phyloP scores from a whole-genome alignment of 2,329 filamentous ascomycete species.

The Trichoderma oligosporum region DNA sequence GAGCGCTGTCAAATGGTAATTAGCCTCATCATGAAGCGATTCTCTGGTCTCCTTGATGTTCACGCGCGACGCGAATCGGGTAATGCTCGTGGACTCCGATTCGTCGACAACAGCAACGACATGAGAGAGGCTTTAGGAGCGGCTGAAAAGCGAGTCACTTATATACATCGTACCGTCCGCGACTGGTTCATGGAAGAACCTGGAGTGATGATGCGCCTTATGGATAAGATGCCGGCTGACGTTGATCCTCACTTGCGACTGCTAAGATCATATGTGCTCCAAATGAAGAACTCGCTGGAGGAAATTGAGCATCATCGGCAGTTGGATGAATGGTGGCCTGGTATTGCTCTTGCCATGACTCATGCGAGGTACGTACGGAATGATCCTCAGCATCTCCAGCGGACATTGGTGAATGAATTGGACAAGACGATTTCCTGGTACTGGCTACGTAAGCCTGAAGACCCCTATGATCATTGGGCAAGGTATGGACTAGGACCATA shows the following conservation, averaged over 20 bases:
- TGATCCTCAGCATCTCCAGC: constrained; percentile 22
- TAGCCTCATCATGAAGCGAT: constrained; percentile 21
- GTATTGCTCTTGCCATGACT: constrained; percentile 36
- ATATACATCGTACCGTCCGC: constrained; percentile 35
- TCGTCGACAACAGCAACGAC: constrained; percentile 8
- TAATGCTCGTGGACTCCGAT: constrained; percentile 21
- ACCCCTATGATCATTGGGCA: constrained; percentile 35
- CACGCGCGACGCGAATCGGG: constrained; percentile 22
- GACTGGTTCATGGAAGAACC: constrained; percentile 31
- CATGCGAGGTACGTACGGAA: constrained; percentile 31
- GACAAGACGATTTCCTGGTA: constrained; percentile 31
- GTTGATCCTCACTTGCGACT: constrained; percentile 34
- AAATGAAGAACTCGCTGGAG: constrained; percentile 33
- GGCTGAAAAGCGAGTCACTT: constrained; percentile 28
- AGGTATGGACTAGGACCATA: constrained; percentile 32
- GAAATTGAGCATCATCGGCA: constrained; percentile 36
- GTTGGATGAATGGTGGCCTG: constrained; percentile 39
- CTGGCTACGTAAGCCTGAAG: constrained; percentile 28
- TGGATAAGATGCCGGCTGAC: background rate
- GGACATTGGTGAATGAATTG: constrained; percentile 28
- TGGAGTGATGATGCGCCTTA: constrained; percentile 25
- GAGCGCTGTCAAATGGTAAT: constrained; percentile 23
- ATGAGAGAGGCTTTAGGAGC: background rate
- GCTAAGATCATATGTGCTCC: constrained; percentile 33
- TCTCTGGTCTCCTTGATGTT: constrained; percentile 29